Percentiles rank a stretch among this genome's conserved stretches.
These are phyloP conservation scores for Lyophyllum semitale DNA, from an alignment of 768 basidiomycete genomes.

Conservation along the genomic window DNA sequence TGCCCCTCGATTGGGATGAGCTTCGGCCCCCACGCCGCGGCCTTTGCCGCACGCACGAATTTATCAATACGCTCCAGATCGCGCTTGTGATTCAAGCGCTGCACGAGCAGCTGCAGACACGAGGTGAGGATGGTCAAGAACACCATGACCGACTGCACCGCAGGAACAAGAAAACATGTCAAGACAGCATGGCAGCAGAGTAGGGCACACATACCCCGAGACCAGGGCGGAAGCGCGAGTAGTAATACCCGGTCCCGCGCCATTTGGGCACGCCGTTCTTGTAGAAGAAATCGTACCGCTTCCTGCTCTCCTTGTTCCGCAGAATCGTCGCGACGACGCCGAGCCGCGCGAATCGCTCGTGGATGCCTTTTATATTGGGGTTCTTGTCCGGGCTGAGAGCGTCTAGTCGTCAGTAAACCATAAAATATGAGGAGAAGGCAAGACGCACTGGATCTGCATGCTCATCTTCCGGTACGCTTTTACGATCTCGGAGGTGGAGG, in stretches of 20 bases:
- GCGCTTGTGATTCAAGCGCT: conserved; percentile 72
- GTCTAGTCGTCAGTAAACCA: background rate
- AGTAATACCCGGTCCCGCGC: conserved; percentile 97
- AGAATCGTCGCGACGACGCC: conserved; percentile 86
- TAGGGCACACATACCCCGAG: conserved; percentile 55
- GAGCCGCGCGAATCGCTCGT: conserved; percentile 90
- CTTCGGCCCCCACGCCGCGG: conserved; percentile 83
- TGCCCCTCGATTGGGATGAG: conserved; percentile 60
- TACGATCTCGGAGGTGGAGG: conserved; percentile 73
- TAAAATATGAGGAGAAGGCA: background rate
- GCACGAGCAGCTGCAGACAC: conserved; percentile 80
- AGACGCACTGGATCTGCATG: conserved; percentile 81
- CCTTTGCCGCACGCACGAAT: conserved; percentile 61
- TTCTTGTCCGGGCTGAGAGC: conserved; percentile 92
- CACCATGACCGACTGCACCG: conserved; percentile 63
- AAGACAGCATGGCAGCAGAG: conserved; percentile 1
- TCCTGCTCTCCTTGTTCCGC: conserved; percentile 70
- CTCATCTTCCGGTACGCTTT: conserved; percentile 94
- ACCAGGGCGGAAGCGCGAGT: conserved; percentile 93
- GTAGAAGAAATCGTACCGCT: conserved; percentile 93
- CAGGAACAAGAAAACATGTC: background rate
- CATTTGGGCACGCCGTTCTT: conserved; percentile 97
- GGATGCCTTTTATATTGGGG: conserved; percentile 75
- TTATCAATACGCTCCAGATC: conserved; percentile 71
- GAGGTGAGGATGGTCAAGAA: conserved; percentile 82